Conservation (phyloP, 1,139 yeast species). For the Citeromyces siamensis region DNA sequence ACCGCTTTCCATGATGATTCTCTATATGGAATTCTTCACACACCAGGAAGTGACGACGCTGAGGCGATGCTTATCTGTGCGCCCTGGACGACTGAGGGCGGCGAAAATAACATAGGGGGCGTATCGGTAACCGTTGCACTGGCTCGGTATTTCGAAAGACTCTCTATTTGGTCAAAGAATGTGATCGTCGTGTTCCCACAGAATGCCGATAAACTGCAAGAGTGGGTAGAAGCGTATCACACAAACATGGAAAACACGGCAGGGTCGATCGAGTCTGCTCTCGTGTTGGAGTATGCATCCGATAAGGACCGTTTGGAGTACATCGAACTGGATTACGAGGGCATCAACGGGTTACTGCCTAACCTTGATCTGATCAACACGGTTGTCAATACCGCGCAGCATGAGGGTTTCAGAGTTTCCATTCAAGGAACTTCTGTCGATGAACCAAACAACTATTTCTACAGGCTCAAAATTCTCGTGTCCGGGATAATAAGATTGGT, state of each 20-base stretch:
- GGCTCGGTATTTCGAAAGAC: constrained; percentile 66
- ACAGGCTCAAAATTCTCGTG: constrained; percentile 48
- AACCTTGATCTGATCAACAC: constrained; percentile 83
- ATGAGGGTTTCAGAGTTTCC: constrained; percentile 61
- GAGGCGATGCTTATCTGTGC: constrained; percentile 89
- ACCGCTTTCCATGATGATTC: constrained; percentile 29
- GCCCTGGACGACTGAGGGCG: constrained; percentile 63
- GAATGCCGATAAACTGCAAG: constrained; percentile 55
- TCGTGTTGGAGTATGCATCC: constrained; percentile 72
- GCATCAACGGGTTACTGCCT: constrained; percentile 92
- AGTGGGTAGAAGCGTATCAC: constrained; percentile 95
- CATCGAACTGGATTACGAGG: constrained; percentile 71
- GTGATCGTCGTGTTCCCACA: constrained; percentile 77
- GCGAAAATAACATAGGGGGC: constrained; percentile 63
- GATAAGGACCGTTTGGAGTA: constrained; percentile 57
- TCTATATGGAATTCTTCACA: constrained; percentile 76
- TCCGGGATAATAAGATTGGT: constrained; percentile 60
- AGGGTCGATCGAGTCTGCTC: constrained; percentile 91
- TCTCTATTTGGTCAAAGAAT: constrained; percentile 95
- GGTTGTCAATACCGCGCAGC: constrained; percentile 57
- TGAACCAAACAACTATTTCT: constrained; percentile 34
- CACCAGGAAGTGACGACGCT: constrained; percentile 93
- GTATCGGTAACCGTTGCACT: constrained; percentile 60
- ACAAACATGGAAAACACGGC: constrained; percentile 77
- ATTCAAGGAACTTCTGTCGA: constrained; percentile 46